phyloP scores from a whole-genome alignment of 805 yeast genomes.

The Brettanomyces naardenensis region DNA sequence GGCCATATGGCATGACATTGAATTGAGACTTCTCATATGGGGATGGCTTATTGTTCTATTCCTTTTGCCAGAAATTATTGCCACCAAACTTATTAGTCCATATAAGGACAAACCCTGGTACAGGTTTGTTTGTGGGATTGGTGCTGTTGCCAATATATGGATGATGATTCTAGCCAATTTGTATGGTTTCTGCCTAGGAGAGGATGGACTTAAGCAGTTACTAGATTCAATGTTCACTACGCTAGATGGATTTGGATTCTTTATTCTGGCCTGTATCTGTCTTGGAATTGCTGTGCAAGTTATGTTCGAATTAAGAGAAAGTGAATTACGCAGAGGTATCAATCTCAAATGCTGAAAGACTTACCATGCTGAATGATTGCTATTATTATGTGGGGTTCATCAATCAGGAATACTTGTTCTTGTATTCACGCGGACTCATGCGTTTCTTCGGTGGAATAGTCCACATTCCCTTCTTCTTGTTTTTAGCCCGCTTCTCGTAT shows the following conservation, averaged over 20 bases:
- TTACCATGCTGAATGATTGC: background rate
- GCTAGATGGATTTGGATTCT: conserved; percentile 55
- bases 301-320: conserved; percentile 88
- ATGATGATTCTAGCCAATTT: conserved; percentile 96
- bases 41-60: conserved; percentile 92
- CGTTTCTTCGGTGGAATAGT: conserved; percentile 33
- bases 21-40: conserved; percentile 81
- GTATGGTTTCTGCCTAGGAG: conserved; percentile 90
- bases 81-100: conserved; percentile 36
- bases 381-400: background rate
- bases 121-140: conserved; percentile 75
- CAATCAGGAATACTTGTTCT: conserved; percentile 30
- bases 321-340: conserved; percentile 77
- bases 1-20: conserved; percentile 97
- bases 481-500: conserved; percentile 56
- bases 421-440: conserved; percentile 75
- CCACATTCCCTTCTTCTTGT: conserved; percentile 63
- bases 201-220: conserved; percentile 69
- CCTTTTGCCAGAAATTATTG: conserved; percentile 75
- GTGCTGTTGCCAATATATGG: conserved; percentile 89
- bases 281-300: conserved; percentile 83
- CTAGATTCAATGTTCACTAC: conserved; percentile 69
- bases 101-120: conserved; percentile 49
- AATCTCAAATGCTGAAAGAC: conserved; percentile 63
- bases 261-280: conserved; percentile 50